Percentiles rank a stretch among this genome's conserved stretches.
Conservation (phyloP, 352 stramenopile species). For the Globisporangium rhizosaccharum region DNA sequence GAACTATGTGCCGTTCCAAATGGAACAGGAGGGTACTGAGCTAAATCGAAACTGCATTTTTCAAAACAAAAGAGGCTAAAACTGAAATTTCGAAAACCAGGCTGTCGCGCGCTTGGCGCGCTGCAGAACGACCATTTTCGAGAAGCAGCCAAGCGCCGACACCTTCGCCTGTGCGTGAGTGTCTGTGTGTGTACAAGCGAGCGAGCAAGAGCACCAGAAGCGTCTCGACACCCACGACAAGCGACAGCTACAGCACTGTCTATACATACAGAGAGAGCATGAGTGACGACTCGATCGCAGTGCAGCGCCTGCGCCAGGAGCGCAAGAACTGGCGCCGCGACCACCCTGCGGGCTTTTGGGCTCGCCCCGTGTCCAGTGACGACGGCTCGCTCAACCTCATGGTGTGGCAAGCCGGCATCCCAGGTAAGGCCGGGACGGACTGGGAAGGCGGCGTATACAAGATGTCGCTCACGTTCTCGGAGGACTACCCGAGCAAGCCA, state of each 20-base stretch:
- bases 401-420: slow-evolving; percentile 96
- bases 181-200: background rate
- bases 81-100: too few relatives aligned
- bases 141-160: too few relatives aligned
- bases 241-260: background rate
- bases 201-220: background rate
- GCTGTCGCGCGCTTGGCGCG: too few relatives aligned
- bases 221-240: slow-evolving; percentile 1
- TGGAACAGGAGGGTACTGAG: too few relatives aligned
- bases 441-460: slow-evolving; percentile 98
- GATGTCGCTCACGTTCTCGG: slow-evolving; percentile 94
- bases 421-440: slow-evolving; percentile 92
- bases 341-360: slow-evolving; percentile 96
- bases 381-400: slow-evolving; percentile 97
- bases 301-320: slow-evolving; percentile 89
- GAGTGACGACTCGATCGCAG: slow-evolving; percentile 87
- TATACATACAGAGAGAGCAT: slow-evolving; percentile 17
- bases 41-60: too few relatives aligned
- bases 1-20: too few relatives aligned
- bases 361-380: slow-evolving; percentile 86
- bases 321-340: slow-evolving; percentile 93
- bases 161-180: too few relatives aligned
- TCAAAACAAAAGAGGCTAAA: too few relatives aligned
- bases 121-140: too few relatives aligned
- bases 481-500: slow-evolving; percentile 97